Evolutionary conservation across 2,329 filamentous ascomycete species (phyloP), one percentile per base, ranked within the genome.

Genomic region (Hypoxylon sp.): DNA sequence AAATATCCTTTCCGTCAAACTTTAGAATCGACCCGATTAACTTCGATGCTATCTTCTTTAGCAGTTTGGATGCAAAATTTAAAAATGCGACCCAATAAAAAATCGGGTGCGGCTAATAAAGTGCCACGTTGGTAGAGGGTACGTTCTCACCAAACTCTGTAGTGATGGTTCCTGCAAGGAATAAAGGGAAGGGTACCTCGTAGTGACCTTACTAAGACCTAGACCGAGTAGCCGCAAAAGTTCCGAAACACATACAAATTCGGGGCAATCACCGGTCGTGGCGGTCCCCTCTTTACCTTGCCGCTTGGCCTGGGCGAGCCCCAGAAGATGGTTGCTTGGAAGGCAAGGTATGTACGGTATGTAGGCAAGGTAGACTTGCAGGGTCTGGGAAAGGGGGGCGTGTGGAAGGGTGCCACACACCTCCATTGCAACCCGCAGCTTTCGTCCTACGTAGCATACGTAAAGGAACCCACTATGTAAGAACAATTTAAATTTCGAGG

Each of bases 211-310:
- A 39, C 46, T 53, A 64, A 68, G 70, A 77, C 75, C 57, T 75
- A 61, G 65, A 39, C 58, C 54, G 55, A 68, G 64, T 63, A 71
- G 74, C 72, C 73, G 63, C 57, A 46, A 64, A 68, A 71, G 71
- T 74, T 68, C 70, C 71, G 73, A 73, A 72, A 77, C 75, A 72
- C 73, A 61, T 70, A 73, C 75, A 76, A 75, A 75, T 75, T 75
- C 73, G 75, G 75, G 73, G 68, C 73, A 74, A 75, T 75, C 75
- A 71, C 75, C 73, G 73, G 73, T 75, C 73, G 73, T 74, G 74
- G 75, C 73, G 75, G 73, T 77, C 76, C 73, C 72, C 71, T 74
- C 71, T 72, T 31, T 74, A 72, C 74, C 72, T 75, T 75, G 74
- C 74, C 72, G 73, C 73, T 76, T 76, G 71, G 73, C 70, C 70